These are phyloP conservation scores for Botryobasidium botryosum DNA, from an alignment of 768 basidiomycete genomes.

Conservation along the genomic window DNA sequence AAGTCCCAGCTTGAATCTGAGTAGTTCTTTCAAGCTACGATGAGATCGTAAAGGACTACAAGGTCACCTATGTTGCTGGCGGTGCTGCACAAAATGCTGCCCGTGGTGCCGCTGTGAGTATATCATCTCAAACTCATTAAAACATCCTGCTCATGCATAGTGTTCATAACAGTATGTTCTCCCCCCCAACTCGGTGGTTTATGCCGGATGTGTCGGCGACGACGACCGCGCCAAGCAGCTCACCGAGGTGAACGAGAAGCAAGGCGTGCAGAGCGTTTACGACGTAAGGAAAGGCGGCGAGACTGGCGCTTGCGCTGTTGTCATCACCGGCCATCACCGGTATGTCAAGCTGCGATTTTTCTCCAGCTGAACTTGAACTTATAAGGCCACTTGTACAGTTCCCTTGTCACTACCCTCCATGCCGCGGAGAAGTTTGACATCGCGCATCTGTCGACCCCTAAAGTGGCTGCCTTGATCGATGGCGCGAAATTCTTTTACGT, in stretches of 20 bases:
- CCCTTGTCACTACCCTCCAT: slow-evolving; percentile 80
- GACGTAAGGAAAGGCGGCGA: slow-evolving; percentile 72
- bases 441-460: slow-evolving; percentile 58
- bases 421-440: slow-evolving; percentile 81
- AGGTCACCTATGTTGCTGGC: slow-evolving; percentile 85
- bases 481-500: slow-evolving; percentile 81
- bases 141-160: slow-evolving; percentile 7
- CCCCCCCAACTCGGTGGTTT: slow-evolving; percentile 76
- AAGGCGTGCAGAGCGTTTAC: slow-evolving; percentile 79
- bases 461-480: slow-evolving; percentile 59
- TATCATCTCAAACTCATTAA: slow-evolving; percentile 1
- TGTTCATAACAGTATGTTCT: slow-evolving; percentile 62
- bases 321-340: slow-evolving; percentile 89
- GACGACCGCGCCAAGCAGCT: slow-evolving; percentile 86
- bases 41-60: slow-evolving; percentile 56
- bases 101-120: slow-evolving; percentile 80
- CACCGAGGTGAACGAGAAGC: slow-evolving; percentile 75
- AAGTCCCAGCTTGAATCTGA: not conserved
- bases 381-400: slow-evolving; percentile 33
- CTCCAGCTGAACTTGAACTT: not conserved
- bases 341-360: slow-evolving; percentile 21
- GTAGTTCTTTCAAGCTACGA: slow-evolving; percentile 53
- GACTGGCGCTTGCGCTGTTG: slow-evolving; percentile 92
- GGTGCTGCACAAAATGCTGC: slow-evolving; percentile 96
- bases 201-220: slow-evolving; percentile 84